These are phyloP conservation scores for Aspergillus costaricaensis DNA, from an alignment of 2,329 filamentous ascomycete genomes.

Conservation along the genomic window DNA sequence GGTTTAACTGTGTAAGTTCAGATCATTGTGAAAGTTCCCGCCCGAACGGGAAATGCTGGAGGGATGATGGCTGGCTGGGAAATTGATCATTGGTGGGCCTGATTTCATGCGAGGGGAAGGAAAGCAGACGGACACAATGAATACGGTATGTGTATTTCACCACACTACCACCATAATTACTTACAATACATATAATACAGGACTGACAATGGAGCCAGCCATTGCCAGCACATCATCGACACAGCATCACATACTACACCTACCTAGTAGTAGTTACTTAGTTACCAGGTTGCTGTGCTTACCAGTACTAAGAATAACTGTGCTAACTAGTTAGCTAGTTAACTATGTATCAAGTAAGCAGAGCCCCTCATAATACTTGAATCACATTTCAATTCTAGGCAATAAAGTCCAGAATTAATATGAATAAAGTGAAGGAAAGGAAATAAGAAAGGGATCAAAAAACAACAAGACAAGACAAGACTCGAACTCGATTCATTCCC, in stretches of 20 bases:
- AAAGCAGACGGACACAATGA: background rate
- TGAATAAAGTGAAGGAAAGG: background rate
- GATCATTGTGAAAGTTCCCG: background rate
- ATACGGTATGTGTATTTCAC: background rate
- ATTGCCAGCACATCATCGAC: background rate
- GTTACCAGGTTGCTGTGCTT: background rate
- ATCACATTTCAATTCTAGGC: too few species aligned
- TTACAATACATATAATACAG: background rate
- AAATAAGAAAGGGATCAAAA: background rate
- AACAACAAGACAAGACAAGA: too few species aligned
- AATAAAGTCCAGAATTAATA: background rate
- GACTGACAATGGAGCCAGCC: background rate
- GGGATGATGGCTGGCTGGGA: slow-evolving; percentile 14
- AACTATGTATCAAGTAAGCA: background rate
- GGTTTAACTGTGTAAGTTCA: background rate
- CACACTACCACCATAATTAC: too few species aligned
- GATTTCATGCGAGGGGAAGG: slow-evolving; percentile 14
- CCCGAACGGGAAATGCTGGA: slow-evolving; percentile 3
- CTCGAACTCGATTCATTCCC: background rate
- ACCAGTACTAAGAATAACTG: background rate
- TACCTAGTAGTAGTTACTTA: too few species aligned
- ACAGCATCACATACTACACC: background rate
- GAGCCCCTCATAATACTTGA: too few species aligned
- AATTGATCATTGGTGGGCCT: slow-evolving; percentile 19
- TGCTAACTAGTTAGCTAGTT: background rate